Percentiles rank a stretch among this genome's conserved stretches.
These are phyloP conservation scores for Salvia hispanica DNA, from an alignment of 257 asterid species.

Conservation along the genomic window DNA sequence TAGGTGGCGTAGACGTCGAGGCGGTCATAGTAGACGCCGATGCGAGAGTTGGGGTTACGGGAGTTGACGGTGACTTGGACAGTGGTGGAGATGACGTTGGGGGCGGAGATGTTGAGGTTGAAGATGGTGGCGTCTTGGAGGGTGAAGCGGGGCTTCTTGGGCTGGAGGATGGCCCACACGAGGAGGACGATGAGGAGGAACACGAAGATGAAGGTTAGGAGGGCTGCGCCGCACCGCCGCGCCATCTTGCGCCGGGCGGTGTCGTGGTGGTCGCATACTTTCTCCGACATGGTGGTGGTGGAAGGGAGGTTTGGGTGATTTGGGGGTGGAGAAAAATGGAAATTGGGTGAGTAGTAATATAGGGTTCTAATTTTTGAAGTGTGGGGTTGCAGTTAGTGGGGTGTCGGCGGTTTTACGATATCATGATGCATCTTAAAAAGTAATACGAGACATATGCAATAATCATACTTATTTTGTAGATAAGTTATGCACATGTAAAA, in stretches of 20 bases:
- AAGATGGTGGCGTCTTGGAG: constrained; percentile 95
- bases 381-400: not conserved
- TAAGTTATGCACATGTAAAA: too few species aligned
- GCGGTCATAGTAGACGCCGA: constrained; percentile 70
- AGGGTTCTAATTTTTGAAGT: not conserved
- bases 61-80: constrained; percentile 69
- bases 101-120: constrained; percentile 72
- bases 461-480: too few species aligned
- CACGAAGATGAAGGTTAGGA: constrained; percentile 46
- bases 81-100: constrained; percentile 70
- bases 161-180: constrained; percentile 75
- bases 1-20: constrained; percentile 60
- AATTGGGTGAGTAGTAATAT: constrained; percentile 7
- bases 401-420: too few species aligned
- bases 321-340: too few species aligned
- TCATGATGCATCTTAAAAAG: too few species aligned
- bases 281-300: constrained; percentile 49
- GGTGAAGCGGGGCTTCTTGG: constrained; percentile 69
- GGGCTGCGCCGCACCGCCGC: constrained; percentile 38
- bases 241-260: constrained; percentile 25
- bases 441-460: too few species aligned
- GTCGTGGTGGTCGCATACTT: constrained; percentile 67
- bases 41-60: constrained; percentile 68
- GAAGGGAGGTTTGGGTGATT: too few species aligned
- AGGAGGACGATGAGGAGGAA: constrained; percentile 59